These are phyloP conservation scores for Fonsecaea nubica DNA, from an alignment of 2,329 filamentous ascomycete genomes.

Conservation along the genomic window DNA sequence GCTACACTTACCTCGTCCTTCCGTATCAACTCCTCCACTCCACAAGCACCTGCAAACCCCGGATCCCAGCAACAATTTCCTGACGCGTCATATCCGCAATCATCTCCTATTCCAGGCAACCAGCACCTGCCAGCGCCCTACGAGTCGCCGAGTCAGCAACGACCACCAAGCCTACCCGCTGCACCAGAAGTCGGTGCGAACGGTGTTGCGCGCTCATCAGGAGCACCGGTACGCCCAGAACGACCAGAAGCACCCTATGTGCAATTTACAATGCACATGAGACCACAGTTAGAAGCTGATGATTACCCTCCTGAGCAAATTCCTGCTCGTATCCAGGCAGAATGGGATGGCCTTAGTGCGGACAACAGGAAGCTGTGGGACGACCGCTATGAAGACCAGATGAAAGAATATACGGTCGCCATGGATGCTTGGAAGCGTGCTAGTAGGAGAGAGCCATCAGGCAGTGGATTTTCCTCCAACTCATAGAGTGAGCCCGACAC, in stretches of 20 bases:
- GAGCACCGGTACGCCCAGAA: constrained; percentile 28
- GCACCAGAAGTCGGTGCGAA: constrained; percentile 20
- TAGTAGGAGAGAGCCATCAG: constrained; percentile 24
- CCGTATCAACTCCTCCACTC: constrained; percentile 31
- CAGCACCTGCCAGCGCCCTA: constrained; percentile 28
- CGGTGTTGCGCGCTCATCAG: constrained; percentile 18
- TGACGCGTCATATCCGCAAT: constrained; percentile 28
- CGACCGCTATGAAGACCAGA: constrained; percentile 39
- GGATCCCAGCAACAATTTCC: constrained; percentile 16
- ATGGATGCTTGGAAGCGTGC: constrained; percentile 39
- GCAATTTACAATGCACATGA: constrained; percentile 40
- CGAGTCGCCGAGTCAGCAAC: constrained; percentile 14
- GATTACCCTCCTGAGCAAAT: constrained; percentile 36
- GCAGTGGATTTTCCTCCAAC: constrained; percentile 27
- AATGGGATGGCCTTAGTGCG: constrained; percentile 37
- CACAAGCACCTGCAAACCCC: constrained; percentile 19
- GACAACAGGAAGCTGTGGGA: constrained; percentile 41
- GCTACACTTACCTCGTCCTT: constrained; percentile 34
- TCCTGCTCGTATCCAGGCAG: constrained; percentile 34
- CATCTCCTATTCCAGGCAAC: constrained; percentile 31
- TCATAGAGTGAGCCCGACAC: constrained; percentile 23
- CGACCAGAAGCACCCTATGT: constrained; percentile 37
- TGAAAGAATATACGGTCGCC: constrained; percentile 36
- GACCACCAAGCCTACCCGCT: constrained; percentile 19
- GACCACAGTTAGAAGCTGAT: constrained; percentile 39